These are phyloP conservation scores for Botrytis tulipae DNA, from an alignment of 2,329 filamentous ascomycete species.

Conservation along the genomic window DNA sequence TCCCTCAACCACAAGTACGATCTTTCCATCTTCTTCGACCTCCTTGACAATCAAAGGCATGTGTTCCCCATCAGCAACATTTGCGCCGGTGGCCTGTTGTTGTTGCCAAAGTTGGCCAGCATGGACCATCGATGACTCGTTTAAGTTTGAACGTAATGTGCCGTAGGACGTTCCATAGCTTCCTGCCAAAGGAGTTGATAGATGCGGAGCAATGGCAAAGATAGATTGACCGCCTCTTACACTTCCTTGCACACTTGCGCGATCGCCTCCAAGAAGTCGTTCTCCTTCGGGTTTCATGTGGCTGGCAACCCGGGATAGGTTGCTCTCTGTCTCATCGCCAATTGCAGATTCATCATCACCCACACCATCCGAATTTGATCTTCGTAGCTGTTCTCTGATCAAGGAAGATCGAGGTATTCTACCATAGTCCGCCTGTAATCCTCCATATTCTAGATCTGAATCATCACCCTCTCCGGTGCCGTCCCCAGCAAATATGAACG, in stretches of 20 bases:
- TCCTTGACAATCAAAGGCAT: conserved; percentile 84
- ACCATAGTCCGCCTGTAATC: conserved; percentile 32
- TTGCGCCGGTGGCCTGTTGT: conserved; percentile 44
- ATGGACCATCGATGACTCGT: conserved; percentile 48
- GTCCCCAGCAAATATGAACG: conserved; percentile 67
- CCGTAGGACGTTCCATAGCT: conserved; percentile 67
- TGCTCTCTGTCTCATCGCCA: conserved; percentile 24
- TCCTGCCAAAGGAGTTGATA: conserved; percentile 67
- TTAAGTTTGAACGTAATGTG: conserved; percentile 43
- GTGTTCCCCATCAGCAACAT: conserved; percentile 56
- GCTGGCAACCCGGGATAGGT: conserved; percentile 39
- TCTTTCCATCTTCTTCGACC: conserved; percentile 81
- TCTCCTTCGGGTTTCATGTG: conserved; percentile 40
- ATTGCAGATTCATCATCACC: conserved; percentile 32
- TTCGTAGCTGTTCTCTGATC: conserved; percentile 53
- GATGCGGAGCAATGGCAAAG: conserved; percentile 57
- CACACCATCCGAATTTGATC: conserved; percentile 37
- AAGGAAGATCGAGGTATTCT: conserved; percentile 39
- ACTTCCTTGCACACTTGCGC: conserved; percentile 35
- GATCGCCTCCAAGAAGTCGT: conserved; percentile 26
- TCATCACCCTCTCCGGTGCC: conserved; percentile 23
- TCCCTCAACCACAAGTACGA: conserved; percentile 81
- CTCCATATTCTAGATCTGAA: conserved; percentile 32
- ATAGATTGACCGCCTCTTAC: conserved; percentile 47
- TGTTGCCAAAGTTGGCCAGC: conserved; percentile 53